Conservation (phyloP, 2,329 filamentous ascomycete genomes). For the Cladosporium velox region DNA sequence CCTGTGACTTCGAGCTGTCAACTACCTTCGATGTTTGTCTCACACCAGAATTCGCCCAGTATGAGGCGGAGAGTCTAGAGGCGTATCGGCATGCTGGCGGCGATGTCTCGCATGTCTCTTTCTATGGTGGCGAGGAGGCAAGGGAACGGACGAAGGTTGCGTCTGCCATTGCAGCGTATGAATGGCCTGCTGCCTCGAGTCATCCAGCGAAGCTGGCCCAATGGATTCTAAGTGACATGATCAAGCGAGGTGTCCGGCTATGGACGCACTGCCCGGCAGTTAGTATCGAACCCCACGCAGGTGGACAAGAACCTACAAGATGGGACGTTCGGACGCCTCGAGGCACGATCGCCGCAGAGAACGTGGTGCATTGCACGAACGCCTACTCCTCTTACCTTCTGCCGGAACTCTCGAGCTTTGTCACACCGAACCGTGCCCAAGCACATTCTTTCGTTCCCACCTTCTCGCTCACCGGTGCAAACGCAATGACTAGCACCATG, state of each 20-base stretch:
- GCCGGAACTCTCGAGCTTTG: constrained; percentile 39
- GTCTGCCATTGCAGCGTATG: constrained; percentile 49
- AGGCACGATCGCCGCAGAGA: constrained; percentile 36
- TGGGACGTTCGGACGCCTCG: constrained; percentile 42
- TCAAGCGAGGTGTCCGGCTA: constrained; percentile 43
- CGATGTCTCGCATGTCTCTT: constrained; percentile 46
- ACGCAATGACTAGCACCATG: constrained; percentile 44
- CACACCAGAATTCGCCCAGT: constrained; percentile 49
- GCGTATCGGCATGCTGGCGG: constrained; percentile 47
- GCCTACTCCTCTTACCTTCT: constrained; percentile 43
- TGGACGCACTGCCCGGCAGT: constrained; percentile 49
- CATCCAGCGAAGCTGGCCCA: constrained; percentile 54
- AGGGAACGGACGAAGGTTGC: constrained; percentile 41
- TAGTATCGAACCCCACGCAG: constrained; percentile 24
- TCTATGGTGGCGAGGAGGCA: constrained; percentile 46
- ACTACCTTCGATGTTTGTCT: constrained; percentile 54
- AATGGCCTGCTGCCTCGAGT: constrained; percentile 53
- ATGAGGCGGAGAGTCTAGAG: constrained; percentile 45
- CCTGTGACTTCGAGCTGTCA: constrained; percentile 51
- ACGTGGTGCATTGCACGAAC: constrained; percentile 46
- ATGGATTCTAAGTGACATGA: constrained; percentile 46
- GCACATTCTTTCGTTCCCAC: constrained; percentile 49
- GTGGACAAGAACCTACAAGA: constrained; percentile 1
- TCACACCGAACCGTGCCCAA: constrained; percentile 49
- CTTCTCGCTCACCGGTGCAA: constrained; percentile 39